phyloP scores from a whole-genome alignment of 2,329 filamentous ascomycete genomes.

The Epichloe gansuensis region DNA sequence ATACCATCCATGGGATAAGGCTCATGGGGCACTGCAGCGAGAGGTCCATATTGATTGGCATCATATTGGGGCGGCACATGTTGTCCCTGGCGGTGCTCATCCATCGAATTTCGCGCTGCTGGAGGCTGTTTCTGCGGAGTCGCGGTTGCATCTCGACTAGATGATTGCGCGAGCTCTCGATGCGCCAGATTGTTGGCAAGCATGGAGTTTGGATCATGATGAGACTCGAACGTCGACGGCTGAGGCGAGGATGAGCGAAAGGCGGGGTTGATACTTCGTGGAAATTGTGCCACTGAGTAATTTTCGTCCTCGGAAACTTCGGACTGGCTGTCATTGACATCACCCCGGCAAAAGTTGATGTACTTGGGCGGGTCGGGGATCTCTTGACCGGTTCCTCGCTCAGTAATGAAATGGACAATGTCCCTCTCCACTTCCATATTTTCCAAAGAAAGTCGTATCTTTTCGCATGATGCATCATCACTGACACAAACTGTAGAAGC shows the following conservation, averaged over 20 bases:
- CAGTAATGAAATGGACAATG: constrained; percentile 76
- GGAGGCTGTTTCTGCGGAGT: constrained; percentile 33
- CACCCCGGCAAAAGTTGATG: constrained; percentile 95
- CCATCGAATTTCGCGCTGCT: constrained; percentile 8
- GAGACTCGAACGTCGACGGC: constrained; percentile 82
- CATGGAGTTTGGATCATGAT: constrained; percentile 71
- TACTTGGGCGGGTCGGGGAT: constrained; percentile 96
- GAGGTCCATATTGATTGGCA: constrained; percentile 42
- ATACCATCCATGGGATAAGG: constrained; percentile 91
- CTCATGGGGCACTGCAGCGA: constrained; percentile 69
- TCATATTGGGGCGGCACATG: constrained; percentile 25
- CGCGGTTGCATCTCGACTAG: constrained; percentile 36
- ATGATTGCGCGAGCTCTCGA: constrained; percentile 30
- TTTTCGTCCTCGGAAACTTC: constrained; percentile 74
- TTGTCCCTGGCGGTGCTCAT: constrained; percentile 11
- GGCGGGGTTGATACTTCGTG: constrained; percentile 85
- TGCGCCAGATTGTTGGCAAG: constrained; percentile 58
- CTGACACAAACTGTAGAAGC: constrained; percentile 95
- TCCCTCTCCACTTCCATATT: constrained; percentile 96
- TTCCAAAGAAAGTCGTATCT: constrained; percentile 84
- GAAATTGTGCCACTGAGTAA: constrained; percentile 93
- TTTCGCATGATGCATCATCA: constrained; percentile 92
- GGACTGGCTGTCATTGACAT: constrained; percentile 67
- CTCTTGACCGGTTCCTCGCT: constrained; percentile 84
- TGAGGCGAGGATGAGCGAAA: constrained; percentile 94